These are phyloP conservation scores for Ophiostoma fasciatum DNA, from an alignment of 2,329 filamentous ascomycete genomes.

Conservation along the genomic window DNA sequence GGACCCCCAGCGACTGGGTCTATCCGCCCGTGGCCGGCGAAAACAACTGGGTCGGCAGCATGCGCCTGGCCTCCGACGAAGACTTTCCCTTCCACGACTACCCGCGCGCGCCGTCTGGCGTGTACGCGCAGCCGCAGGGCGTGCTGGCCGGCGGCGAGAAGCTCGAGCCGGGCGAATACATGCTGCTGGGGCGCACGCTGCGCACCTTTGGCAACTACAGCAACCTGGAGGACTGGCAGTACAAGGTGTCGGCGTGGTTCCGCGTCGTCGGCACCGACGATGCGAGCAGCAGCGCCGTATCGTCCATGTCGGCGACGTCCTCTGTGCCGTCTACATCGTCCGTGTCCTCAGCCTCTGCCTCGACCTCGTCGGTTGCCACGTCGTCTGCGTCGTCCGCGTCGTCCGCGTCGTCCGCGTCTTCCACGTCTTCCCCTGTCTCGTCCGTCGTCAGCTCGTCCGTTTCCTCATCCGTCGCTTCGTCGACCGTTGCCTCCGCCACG, in stretches of 20 bases:
- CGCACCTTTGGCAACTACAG: conserved; percentile 12
- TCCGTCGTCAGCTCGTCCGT: no score
- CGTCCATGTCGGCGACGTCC: no score
- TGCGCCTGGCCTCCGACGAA: conserved; percentile 1
- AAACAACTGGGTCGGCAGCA: conserved; percentile 5
- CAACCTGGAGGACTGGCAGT: conserved; percentile 12
- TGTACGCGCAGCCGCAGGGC: conserved; percentile 2
- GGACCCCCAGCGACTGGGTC: conserved; percentile 5
- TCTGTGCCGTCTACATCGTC: no score
- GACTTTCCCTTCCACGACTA: conserved; percentile 4
- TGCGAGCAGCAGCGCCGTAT: no score
- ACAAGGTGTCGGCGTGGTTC: conserved; percentile 11
- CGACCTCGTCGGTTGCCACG: no score
- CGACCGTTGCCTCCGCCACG: no score
- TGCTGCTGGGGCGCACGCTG: conserved; percentile 9
- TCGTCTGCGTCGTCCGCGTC: no score
- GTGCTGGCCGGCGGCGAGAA: conserved; percentile 6
- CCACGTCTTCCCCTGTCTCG: no score
- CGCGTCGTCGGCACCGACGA: no score
- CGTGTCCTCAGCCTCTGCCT: no score
- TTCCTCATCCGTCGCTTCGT: no score
- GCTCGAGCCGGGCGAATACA: conserved; percentile 11
- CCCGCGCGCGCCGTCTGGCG: neutral
- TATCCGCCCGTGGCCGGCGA: conserved; percentile 6
- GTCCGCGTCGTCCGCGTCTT: no score